phyloP scores from a whole-genome alignment of 441 rosid genomes.

The Geranium incanum region DNA sequence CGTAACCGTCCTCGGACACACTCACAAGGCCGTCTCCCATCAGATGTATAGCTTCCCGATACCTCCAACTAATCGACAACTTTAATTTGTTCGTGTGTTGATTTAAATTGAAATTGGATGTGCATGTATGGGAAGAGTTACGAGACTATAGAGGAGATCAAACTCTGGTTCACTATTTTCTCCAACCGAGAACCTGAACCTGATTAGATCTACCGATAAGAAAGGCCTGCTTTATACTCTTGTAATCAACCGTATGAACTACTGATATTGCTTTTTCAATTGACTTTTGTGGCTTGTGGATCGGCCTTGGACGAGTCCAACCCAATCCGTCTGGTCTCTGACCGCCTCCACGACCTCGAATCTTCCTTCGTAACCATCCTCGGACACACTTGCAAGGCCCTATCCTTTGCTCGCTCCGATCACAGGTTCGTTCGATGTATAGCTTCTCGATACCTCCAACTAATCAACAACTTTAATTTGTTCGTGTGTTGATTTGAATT shows the following conservation, averaged over 20 bases:
- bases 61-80: neutral
- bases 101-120: neutral
- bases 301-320: too few species aligned
- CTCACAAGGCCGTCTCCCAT: constrained; percentile 50
- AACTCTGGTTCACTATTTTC: constrained; percentile 60
- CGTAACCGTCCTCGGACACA: constrained; percentile 50
- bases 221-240: constrained; percentile 49
- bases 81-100: neutral
- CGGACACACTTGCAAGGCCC: constrained; percentile 55
- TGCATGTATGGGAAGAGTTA: constrained; percentile 61
- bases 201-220: constrained; percentile 65
- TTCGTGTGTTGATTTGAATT: neutral
- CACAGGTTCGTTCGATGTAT: too few species aligned
- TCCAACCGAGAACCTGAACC: constrained; percentile 56
- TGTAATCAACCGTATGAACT: too few species aligned
- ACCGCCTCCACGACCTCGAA: constrained; percentile 61
- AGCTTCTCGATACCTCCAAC: too few species aligned
- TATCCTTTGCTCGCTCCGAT: constrained; percentile 76
- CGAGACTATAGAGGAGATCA: constrained; percentile 59
- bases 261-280: neutral
- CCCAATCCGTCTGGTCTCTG: constrained; percentile 65
- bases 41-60: too few species aligned
- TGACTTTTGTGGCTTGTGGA: too few species aligned
- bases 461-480: neutral
- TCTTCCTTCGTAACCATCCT: constrained; percentile 47